These are phyloP conservation scores for Dryas drummondii DNA, from an alignment of 306 rosid species.

Conservation along the genomic window DNA sequence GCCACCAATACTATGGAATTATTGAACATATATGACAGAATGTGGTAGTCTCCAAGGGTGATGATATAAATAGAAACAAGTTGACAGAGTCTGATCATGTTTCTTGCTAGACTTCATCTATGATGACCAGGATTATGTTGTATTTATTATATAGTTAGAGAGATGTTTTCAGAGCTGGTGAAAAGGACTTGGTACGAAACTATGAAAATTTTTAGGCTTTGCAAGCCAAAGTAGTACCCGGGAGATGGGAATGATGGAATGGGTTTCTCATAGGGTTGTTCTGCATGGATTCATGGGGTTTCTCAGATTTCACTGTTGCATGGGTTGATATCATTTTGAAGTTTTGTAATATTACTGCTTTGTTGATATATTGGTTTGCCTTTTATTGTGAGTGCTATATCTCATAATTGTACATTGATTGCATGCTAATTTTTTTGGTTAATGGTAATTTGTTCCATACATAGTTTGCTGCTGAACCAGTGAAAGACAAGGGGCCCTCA, in stretches of 20 bases:
- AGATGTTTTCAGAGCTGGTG: background rate
- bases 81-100: background rate
- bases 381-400: background rate
- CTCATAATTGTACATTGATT: background rate
- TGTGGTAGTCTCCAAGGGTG: too few species aligned
- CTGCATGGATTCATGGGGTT: background rate
- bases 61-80: background rate
- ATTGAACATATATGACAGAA: background rate
- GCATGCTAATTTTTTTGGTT: background rate
- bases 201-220: background rate
- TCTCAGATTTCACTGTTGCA: background rate
- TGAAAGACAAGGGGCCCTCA: slow-evolving; percentile 42
- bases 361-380: slow-evolving; percentile 16
- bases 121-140: too few species aligned
- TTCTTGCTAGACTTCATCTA: background rate
- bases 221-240: background rate
- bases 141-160: background rate
- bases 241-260: background rate
- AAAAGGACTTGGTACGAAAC: background rate
- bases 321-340: background rate
- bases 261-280: background rate
- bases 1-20: background rate
- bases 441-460: slow-evolving; percentile 11
- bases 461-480: slow-evolving; percentile 53
- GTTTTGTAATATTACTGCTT: slow-evolving; percentile 6